Conservation (phyloP, 768 basidiomycete genomes). For the Sutorius australiensis region DNA sequence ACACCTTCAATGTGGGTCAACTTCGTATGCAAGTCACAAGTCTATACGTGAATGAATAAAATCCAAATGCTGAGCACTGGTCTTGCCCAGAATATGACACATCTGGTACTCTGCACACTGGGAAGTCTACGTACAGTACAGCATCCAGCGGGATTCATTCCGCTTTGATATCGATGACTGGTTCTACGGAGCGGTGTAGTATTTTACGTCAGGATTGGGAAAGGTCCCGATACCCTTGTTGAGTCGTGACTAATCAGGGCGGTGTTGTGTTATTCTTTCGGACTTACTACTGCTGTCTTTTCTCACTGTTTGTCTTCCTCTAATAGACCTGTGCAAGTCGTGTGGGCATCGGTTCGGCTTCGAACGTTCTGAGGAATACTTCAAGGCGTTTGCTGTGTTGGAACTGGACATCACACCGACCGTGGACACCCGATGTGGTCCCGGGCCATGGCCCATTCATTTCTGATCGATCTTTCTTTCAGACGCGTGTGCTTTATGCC, state of each 20-base stretch:
- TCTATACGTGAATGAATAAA: no score
- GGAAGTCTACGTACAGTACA: no score
- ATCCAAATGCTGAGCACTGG: no score
- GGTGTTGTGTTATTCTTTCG: neutral
- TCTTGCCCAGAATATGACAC: no score
- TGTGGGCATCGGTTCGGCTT: neutral
- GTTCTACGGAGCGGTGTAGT: no score
- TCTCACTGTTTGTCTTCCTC: neutral
- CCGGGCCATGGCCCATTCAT: neutral
- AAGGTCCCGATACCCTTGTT: no score
- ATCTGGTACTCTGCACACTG: no score
- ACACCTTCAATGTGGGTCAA: no score
- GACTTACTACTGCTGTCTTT: neutral
- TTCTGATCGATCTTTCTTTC: constrained; percentile 7
- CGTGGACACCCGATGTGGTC: neutral
- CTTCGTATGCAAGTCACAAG: no score
- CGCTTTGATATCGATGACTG: no score
- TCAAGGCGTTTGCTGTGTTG: neutral
- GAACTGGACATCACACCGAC: neutral
- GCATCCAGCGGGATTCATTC: no score
- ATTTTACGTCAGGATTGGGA: no score
- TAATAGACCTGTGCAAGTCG: neutral
- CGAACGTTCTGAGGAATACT: neutral
- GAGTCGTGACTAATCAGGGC: neutral
- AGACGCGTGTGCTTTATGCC: neutral